Percentiles rank a stretch among this genome's conserved stretches.
These are phyloP conservation scores for Talaromyces thailandensis DNA, from an alignment of 495 filamentous ascomycete species.

Conservation along the genomic window DNA sequence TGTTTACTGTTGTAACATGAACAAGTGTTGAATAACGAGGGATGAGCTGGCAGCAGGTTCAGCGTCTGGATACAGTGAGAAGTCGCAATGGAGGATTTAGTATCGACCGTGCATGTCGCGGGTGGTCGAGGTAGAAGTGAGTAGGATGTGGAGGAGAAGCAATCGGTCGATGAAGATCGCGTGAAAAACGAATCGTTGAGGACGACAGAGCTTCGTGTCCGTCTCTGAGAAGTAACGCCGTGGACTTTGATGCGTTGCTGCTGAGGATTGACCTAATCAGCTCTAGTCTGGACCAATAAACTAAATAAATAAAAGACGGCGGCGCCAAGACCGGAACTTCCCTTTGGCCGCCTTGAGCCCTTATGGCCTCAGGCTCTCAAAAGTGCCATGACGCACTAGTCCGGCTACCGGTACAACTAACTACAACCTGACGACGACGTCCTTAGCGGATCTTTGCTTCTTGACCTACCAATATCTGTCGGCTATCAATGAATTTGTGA, in stretches of 20 bases:
- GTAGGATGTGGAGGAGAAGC: neutral
- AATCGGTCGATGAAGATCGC: neutral
- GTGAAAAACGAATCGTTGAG: neutral
- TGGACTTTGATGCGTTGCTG: neutral
- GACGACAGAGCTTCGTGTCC: neutral
- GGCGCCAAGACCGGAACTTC: neutral
- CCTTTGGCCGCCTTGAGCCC: neutral
- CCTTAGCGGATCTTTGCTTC: neutral
- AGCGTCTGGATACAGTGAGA: neutral
- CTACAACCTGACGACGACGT: neutral
- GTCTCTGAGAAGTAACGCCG: neutral
- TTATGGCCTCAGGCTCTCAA: neutral
- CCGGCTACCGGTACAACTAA: neutral
- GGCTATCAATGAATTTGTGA: neutral
- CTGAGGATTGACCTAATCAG: neutral
- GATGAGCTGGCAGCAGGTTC: neutral
- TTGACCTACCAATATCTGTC: neutral
- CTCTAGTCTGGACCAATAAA: neutral
- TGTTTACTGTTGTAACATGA: slow-evolving; percentile 20
- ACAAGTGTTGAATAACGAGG: neutral
- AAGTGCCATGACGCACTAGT: neutral
- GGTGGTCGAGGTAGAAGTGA: neutral
- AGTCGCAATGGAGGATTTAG: neutral
- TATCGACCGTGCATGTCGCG: neutral
- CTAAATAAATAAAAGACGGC: neutral